These are phyloP conservation scores for Annulohypoxylon stygium DNA, from an alignment of 495 filamentous ascomycete genomes.

Conservation along the genomic window DNA sequence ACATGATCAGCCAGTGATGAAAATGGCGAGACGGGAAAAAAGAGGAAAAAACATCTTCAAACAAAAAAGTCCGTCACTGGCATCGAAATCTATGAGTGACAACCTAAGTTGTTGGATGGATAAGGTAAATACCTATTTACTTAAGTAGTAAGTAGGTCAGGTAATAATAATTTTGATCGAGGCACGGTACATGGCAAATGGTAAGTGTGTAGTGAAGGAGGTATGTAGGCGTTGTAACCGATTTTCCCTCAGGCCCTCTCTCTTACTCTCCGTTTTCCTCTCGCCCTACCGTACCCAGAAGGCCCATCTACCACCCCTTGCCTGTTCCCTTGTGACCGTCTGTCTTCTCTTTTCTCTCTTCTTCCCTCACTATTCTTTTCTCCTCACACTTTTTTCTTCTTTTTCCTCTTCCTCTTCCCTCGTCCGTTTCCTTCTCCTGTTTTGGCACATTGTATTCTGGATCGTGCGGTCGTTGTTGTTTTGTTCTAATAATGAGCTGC, in stretches of 20 bases:
- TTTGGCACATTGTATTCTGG: slow-evolving; percentile 23
- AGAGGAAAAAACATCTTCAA: neutral
- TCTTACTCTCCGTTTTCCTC: slow-evolving; percentile 35
- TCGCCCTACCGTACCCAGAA: slow-evolving; percentile 50
- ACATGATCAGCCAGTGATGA: slow-evolving; percentile 26
- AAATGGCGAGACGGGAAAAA: slow-evolving; percentile 17
- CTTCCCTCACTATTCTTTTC: slow-evolving; percentile 27
- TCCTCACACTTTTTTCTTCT: slow-evolving; percentile 38
- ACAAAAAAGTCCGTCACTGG: slow-evolving; percentile 4
- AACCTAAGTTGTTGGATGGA: neutral
- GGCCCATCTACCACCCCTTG: slow-evolving; percentile 60
- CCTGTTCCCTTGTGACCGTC: slow-evolving; percentile 49
- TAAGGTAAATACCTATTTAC: neutral
- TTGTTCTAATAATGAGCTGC: slow-evolving; percentile 23
- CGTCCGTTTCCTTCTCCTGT: neutral
- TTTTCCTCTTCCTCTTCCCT: slow-evolving; percentile 7
- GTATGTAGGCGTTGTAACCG: slow-evolving; percentile 53
- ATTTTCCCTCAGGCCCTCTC: slow-evolving; percentile 39
- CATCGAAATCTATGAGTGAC: neutral
- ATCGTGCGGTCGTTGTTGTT: slow-evolving; percentile 29
- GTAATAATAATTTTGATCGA: slow-evolving; percentile 30
- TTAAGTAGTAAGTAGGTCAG: slow-evolving; percentile 8
- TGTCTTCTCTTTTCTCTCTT: slow-evolving; percentile 49
- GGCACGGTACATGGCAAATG: slow-evolving; percentile 27
- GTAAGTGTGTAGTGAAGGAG: slow-evolving; percentile 1